A percentile compares a stretch with the other conserved stretches of the same genome.
These are phyloP conservation scores for Eucalyptus tenuipes DNA, from an alignment of 345 rosid species.

Conservation along the genomic window DNA sequence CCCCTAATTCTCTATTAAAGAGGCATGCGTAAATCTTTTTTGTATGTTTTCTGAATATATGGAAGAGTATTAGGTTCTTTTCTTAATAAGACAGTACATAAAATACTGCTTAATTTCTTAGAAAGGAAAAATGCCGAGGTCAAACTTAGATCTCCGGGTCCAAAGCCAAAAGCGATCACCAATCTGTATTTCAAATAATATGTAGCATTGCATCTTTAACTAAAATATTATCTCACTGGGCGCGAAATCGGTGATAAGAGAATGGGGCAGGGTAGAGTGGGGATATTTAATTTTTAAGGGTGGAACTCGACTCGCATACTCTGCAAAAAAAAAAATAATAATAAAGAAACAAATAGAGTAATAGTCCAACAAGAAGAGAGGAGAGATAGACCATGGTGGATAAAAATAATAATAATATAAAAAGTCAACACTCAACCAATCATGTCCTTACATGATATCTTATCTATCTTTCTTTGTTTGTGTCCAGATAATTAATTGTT, in stretches of 20 bases:
- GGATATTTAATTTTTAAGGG: neutral
- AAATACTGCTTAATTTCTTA: neutral
- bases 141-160: neutral
- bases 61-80: neutral
- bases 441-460: neutral
- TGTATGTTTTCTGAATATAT: neutral
- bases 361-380: no score
- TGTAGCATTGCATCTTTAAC: neutral
- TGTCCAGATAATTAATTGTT: neutral
- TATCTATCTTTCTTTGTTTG: neutral
- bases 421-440: neutral
- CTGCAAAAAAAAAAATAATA: neutral
- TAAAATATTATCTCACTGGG: neutral
- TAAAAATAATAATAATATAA: neutral
- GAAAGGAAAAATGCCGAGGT: neutral
- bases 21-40: neutral
- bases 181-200: neutral
- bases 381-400: neutral
- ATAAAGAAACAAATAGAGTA: no score
- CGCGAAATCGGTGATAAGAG: neutral
- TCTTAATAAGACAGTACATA: neutral
- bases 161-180: neutral
- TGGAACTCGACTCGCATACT: neutral
- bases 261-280: neutral
- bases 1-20: neutral